Base-by-base conservation (phyloP, 306 rosid species). In the Mucuna pruriens region DNA sequence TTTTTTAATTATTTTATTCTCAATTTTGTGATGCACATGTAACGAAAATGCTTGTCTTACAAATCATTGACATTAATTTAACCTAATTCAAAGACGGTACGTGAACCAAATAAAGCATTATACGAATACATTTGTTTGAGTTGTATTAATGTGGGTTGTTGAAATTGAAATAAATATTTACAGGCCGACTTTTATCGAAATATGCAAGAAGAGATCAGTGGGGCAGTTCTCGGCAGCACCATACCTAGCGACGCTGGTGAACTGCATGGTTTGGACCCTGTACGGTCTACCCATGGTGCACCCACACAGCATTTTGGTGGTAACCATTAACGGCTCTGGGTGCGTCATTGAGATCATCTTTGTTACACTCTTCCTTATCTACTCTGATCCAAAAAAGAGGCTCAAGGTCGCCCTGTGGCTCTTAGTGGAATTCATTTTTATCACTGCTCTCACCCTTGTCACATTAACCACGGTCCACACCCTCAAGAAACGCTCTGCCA, bases 191-290 rank as follows among this genome's bases (percentile, higher is more conserved):
- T 96, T 96, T 71, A 71, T 89, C 0, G 52, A 36, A 69, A 96
- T 96, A 87, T 87, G 94, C 83, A 96, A 85, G 89, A 93, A 90
- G 65, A 65, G 83, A 20, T 88, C 97, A 1, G 98, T 96, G 83
- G 97, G 88, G 75, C 97, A 89, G 36, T 96, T 84, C 76, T 96
- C 99, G 2, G 75, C 97, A 9, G 68, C 81, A 7, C 99, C 99
- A 20, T 96, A 93, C 74, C 90, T 96, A 5, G 99, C 98, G 0
- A 86, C 97, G 19, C 83, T 96, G 0, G 46, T 83, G n/a, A 96
- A 96, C 82, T 96, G 99, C 90, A 76, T 92, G 92, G 87, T 87
- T 0, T 96, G 99, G 98, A 87, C 92, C 9, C 68, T 96, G 1
- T 96, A 93, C 62, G 99, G 98, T 0, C 72, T 96, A 5, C 99